Conservation (phyloP, 164 flowering plant species). For the grape (Vitis vinifera) region ASM3070453v1 NC_081815.1:3862001-3862500, state of each 20-base stretch:
- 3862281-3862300: constrained; percentile 67
- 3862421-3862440: constrained; percentile 64
- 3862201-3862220: constrained; percentile 84
- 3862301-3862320: constrained; percentile 53
- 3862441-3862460: constrained; percentile 37
- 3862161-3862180: constrained; percentile 55
- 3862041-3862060: constrained; percentile 1
- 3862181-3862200: constrained; percentile 62
- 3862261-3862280: constrained; percentile 81
- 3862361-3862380: constrained; percentile 65
- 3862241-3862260: constrained; percentile 47
- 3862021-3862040: constrained; percentile 29
- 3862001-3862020: not conserved
- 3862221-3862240: constrained; percentile 51
- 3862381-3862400: constrained; percentile 51
- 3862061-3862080: constrained; percentile 6
- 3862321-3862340: constrained; percentile 78
- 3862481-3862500: constrained; percentile 62
- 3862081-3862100: constrained; percentile 10
- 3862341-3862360: constrained; percentile 77
- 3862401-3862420: constrained; percentile 70
- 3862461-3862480: constrained; percentile 58
- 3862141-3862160: constrained; percentile 49
- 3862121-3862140: constrained; percentile 71
- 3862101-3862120: constrained; percentile 50